A percentile compares a stretch with the other conserved stretches of the same genome.
phyloP scores from a whole-genome alignment of 768 basidiomycete species.

The Calocera cornea region DNA sequence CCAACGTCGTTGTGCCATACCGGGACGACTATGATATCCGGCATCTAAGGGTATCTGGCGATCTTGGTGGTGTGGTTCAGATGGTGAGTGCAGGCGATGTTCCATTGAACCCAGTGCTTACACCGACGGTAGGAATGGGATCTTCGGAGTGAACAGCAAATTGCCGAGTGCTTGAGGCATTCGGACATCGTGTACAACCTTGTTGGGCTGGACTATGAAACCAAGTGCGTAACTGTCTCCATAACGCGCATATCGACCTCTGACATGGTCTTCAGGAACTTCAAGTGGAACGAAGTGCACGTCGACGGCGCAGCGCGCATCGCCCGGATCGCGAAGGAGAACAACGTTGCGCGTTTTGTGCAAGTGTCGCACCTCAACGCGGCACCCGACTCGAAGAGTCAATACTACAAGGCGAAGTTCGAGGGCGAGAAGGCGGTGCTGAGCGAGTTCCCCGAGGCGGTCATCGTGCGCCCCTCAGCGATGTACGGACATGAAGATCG shows the following conservation, averaged over 20 bases:
- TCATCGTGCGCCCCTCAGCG: conserved; percentile 69
- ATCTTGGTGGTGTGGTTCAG: conserved; percentile 89
- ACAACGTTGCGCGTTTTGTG: conserved; percentile 70
- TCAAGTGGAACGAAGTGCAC: conserved; percentile 67
- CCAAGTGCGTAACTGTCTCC: conserved; percentile 46
- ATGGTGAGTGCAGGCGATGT: conserved; percentile 44
- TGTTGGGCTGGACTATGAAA: conserved; percentile 85
- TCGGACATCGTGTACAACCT: conserved; percentile 97
- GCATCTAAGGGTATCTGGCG: conserved; percentile 83
- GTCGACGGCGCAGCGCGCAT: conserved; percentile 72
- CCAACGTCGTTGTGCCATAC: conserved; percentile 89
- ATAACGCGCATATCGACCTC: background rate
- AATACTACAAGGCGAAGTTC: conserved; percentile 78
- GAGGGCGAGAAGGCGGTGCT: conserved; percentile 81
- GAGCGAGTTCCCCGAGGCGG: conserved; percentile 69
- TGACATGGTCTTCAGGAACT: conserved; percentile 53
- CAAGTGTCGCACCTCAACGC: conserved; percentile 96
- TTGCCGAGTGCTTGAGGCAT: conserved; percentile 83
- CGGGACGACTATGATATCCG: conserved; percentile 88
- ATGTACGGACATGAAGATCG: conserved; percentile 96
- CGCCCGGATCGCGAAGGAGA: conserved; percentile 63
- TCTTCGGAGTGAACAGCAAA: conserved; percentile 75
- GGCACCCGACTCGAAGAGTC: conserved; percentile 56
- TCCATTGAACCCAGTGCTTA: background rate
- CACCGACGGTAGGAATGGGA: conserved; percentile 72